phyloP scores from a whole-genome alignment of 257 asterid species.

The Jacaranda copaia region DNA sequence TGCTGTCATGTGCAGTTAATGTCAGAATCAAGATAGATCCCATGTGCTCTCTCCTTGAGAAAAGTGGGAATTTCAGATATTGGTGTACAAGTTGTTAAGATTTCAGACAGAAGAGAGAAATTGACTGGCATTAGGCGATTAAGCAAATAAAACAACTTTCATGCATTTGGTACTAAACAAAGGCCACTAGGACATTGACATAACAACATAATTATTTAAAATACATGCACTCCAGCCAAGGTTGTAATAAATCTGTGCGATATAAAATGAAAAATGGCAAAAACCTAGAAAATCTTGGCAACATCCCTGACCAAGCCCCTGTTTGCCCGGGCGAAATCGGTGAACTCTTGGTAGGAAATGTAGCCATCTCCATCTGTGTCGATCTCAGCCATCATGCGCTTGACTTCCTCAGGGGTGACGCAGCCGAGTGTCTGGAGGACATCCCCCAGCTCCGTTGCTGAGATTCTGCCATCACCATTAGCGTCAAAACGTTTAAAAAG shows the following conservation, averaged over 20 bases:
- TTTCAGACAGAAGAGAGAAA: background rate
- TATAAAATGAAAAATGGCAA: background rate
- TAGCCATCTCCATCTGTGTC: slow-evolving; percentile 55
- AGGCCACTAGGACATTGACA: background rate
- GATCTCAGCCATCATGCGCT: slow-evolving; percentile 53
- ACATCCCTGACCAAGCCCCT: slow-evolving; percentile 51
- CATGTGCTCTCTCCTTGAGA: background rate
- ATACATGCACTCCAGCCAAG: no score
- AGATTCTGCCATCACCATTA: slow-evolving; percentile 56
- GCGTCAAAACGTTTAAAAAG: slow-evolving; percentile 58
- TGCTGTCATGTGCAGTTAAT: slow-evolving; percentile 25
- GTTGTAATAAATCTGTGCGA: background rate
- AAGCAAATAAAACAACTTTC: no score
- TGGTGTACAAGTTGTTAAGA: background rate
- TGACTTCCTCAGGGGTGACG: slow-evolving; percentile 43
- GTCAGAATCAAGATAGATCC: background rate
- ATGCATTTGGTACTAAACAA: background rate
- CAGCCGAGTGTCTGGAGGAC: slow-evolving; percentile 51
- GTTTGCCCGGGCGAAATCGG: slow-evolving; percentile 43
- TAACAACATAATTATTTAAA: background rate
- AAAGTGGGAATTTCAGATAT: background rate
- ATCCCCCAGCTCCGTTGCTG: slow-evolving; percentile 51
- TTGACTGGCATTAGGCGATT: no score
- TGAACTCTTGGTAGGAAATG: slow-evolving; percentile 53
- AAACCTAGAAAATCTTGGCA: slow-evolving; percentile 52